Conservation (phyloP, 1,284 basidiomycete species). For the Pseudomicrostroma phylloplanum region DNA sequence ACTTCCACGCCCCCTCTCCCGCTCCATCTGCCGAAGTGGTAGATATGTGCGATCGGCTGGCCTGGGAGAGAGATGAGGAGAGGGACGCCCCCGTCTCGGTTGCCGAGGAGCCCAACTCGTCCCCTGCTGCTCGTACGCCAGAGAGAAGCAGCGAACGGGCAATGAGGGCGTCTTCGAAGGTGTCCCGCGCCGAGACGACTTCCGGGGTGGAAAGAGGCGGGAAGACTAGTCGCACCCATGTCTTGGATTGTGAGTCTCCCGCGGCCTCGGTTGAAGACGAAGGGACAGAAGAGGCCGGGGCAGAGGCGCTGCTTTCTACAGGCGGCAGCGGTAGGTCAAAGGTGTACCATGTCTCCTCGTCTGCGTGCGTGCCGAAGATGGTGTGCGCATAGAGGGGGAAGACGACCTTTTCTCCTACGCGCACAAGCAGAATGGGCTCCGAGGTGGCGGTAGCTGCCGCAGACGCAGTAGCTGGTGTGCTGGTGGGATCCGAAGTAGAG, state of each 20-base stretch:
- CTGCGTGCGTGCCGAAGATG: background rate
- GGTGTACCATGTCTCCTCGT: background rate
- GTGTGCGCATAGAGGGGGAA: background rate
- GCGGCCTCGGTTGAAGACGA: too few relatives aligned
- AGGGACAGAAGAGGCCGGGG: too few relatives aligned
- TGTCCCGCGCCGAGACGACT: background rate
- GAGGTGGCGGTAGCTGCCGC: background rate
- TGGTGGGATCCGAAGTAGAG: background rate
- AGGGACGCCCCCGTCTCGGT: conserved; percentile 1
- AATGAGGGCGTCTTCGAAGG: conserved; percentile 13
- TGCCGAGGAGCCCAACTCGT: conserved; percentile 10
- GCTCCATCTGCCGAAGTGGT: background rate
- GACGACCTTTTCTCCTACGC: background rate
- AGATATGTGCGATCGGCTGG: too few relatives aligned
- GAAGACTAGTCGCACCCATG: background rate
- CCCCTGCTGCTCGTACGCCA: conserved; percentile 13
- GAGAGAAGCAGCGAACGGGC: conserved; percentile 9
- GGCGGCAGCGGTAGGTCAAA: background rate
- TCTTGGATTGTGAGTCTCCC: background rate
- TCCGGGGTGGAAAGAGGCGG: background rate
- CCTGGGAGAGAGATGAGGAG: too few relatives aligned
- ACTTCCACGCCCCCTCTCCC: background rate
- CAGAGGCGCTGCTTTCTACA: background rate
- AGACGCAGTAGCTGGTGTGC: background rate
- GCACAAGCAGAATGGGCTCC: background rate